phyloP scores from a whole-genome alignment of 768 basidiomycete species.

The Leccinum disarticulatum region DNA sequence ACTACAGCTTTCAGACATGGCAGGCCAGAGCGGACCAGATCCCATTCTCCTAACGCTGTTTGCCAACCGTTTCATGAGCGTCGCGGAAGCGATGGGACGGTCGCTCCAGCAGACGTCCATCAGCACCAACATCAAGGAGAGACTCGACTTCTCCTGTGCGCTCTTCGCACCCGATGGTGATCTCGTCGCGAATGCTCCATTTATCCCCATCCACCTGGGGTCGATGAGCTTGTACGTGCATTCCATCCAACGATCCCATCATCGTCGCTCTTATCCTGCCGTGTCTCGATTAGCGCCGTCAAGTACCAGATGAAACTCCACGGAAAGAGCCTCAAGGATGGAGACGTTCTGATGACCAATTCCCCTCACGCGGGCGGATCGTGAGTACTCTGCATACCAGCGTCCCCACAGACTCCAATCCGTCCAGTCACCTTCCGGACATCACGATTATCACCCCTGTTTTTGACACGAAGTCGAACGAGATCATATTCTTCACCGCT shows the following conservation, averaged over 20 bases:
- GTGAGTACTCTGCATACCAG: conserved; percentile 44
- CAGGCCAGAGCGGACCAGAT: conserved; percentile 52
- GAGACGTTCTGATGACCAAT: conserved; percentile 93
- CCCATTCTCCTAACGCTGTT: conserved; percentile 89
- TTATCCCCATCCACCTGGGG: conserved; percentile 84
- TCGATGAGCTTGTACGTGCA: conserved; percentile 86
- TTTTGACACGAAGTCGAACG: conserved; percentile 58
- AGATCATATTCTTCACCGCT: conserved; percentile 92
- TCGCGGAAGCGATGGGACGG: conserved; percentile 94
- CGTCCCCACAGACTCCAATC: background rate
- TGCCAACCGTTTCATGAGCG: conserved; percentile 96
- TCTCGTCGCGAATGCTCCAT: conserved; percentile 91
- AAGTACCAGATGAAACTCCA: conserved; percentile 86
- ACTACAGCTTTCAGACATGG: conserved; percentile 12
- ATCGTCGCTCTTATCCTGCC: background rate
- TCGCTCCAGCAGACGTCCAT: conserved; percentile 89
- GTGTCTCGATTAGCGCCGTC: conserved; percentile 57
- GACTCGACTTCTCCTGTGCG: conserved; percentile 93
- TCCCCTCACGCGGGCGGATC: conserved; percentile 87
- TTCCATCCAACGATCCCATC: background rate
- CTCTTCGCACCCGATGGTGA: conserved; percentile 94
- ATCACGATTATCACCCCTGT: conserved; percentile 95
- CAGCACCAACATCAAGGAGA: conserved; percentile 92
- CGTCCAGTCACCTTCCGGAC: conserved; percentile 70
- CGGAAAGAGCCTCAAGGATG: conserved; percentile 71